These are phyloP conservation scores for Crithidia bombi DNA, from an alignment of 208 protist genomes.

Conservation along the genomic window DNA sequence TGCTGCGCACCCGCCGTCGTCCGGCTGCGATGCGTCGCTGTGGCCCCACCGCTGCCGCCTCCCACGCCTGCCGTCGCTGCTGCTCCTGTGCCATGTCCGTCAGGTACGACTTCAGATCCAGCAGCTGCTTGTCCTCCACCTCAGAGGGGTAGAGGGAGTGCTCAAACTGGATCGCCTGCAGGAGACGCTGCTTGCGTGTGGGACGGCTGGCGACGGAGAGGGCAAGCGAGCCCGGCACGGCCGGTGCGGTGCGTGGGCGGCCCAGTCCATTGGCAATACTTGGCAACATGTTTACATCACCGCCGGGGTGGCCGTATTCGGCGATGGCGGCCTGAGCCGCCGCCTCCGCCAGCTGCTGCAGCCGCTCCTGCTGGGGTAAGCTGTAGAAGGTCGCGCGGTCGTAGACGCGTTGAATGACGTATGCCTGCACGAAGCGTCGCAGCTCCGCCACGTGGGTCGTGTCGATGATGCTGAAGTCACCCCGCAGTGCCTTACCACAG, in stretches of 20 bases:
- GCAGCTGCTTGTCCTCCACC: slow-evolving; percentile 77
- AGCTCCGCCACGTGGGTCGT: slow-evolving; percentile 76
- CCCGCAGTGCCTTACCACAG: slow-evolving; percentile 62
- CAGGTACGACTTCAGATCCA: slow-evolving; percentile 79
- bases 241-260: slow-evolving; percentile 28
- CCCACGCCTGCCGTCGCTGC: slow-evolving; percentile 34
- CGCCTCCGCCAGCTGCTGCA: slow-evolving; percentile 54
- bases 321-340: slow-evolving; percentile 32
- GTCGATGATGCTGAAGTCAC: slow-evolving; percentile 79
- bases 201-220: slow-evolving; percentile 21
- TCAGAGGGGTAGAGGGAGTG: slow-evolving; percentile 85
- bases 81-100: slow-evolving; percentile 73
- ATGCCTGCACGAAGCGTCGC: slow-evolving; percentile 55
- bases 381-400: slow-evolving; percentile 77
- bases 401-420: slow-evolving; percentile 83
- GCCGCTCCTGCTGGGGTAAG: slow-evolving; percentile 54
- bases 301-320: slow-evolving; percentile 41
- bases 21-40: slow-evolving; percentile 31
- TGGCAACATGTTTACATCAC: slow-evolving; percentile 28
- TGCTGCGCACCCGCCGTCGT: slow-evolving; percentile 27
- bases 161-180: slow-evolving; percentile 74
- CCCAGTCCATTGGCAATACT: not conserved
- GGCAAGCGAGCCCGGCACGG: slow-evolving; percentile 16
- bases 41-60: slow-evolving; percentile 27
- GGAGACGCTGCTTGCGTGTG: slow-evolving; percentile 35